These are phyloP conservation scores for Lodderomyces oxycetoniae DNA, from an alignment of 1,139 yeast species.

Conservation along the genomic window DNA sequence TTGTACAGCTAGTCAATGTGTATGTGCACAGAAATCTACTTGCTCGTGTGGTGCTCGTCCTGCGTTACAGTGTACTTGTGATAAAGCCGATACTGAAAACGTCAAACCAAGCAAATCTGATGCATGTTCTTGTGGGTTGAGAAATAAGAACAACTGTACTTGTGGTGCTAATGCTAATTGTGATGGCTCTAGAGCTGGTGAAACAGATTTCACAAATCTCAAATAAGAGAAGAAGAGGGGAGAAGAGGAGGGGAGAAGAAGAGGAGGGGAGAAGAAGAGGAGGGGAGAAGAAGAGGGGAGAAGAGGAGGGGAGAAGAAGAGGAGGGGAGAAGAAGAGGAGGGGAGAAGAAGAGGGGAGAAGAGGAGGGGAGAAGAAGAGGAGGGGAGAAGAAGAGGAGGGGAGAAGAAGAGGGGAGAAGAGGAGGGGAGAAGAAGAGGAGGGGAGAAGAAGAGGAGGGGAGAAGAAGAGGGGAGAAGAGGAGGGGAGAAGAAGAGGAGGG, in stretches of 20 bases:
- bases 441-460: too few relatives aligned
- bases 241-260: not conserved
- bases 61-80: constrained; percentile 43
- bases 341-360: not conserved
- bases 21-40: constrained; percentile 47
- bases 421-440: too few relatives aligned
- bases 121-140: constrained; percentile 48
- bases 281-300: not conserved
- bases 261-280: not conserved
- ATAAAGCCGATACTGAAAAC: constrained; percentile 40
- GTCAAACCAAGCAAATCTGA: constrained; percentile 29
- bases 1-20: constrained; percentile 43
- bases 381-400: too few relatives aligned
- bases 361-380: not conserved
- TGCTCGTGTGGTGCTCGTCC: constrained; percentile 49
- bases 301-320: not conserved
- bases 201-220: constrained; percentile 40
- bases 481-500: too few relatives aligned
- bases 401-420: too few relatives aligned
- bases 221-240: constrained; percentile 17
- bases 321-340: not conserved
- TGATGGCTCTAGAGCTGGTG: constrained; percentile 45
- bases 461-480: too few relatives aligned
- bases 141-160: constrained; percentile 37
- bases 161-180: constrained; percentile 39